Evolutionary conservation across 148 eudicot genomes (phyloP).

Genomic region (Tetragonia tetragonoides): DNA sequence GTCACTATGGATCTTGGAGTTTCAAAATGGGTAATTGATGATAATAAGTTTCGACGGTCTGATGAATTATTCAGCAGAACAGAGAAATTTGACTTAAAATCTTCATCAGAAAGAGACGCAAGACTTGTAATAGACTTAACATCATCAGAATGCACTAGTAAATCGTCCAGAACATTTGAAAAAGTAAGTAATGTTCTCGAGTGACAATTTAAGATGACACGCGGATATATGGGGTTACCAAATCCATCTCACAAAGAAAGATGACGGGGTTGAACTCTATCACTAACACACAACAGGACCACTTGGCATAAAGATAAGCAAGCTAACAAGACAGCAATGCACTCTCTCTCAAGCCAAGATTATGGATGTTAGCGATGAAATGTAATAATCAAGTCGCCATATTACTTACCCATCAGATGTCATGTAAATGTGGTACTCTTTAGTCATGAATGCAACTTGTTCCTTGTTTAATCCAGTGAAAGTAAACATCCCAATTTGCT

Average conservation of each 20-base stretch:
- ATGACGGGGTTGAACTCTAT: too few relatives aligned
- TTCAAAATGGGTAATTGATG: neutral
- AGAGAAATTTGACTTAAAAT: too few relatives aligned
- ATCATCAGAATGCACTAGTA: too few relatives aligned
- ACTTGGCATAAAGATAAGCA: neutral
- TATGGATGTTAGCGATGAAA: neutral
- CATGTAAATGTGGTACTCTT: slow-evolving; percentile 96
- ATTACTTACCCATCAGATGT: slow-evolving; percentile 87
- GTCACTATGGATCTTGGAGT: neutral
- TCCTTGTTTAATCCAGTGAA: slow-evolving; percentile 84
- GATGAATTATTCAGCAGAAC: too few relatives aligned
- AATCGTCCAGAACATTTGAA: too few relatives aligned
- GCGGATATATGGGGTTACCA: too few relatives aligned
- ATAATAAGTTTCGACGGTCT: too few relatives aligned
- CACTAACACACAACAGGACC: neutral
- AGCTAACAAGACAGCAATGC: neutral
- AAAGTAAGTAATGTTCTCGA: too few relatives aligned
- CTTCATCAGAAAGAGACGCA: too few relatives aligned
- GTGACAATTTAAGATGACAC: too few relatives aligned
- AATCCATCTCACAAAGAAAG: too few relatives aligned
- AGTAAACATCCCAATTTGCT: slow-evolving; percentile 99
- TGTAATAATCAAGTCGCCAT: neutral
- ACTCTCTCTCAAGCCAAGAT: neutral
- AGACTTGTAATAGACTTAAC: too few relatives aligned
- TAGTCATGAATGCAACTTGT: slow-evolving; percentile 94